A percentile compares a stretch with the other conserved stretches of the same genome.
These are phyloP conservation scores for Syzygium malaccense DNA, from an alignment of 441 rosid species.

Conservation along the genomic window DNA sequence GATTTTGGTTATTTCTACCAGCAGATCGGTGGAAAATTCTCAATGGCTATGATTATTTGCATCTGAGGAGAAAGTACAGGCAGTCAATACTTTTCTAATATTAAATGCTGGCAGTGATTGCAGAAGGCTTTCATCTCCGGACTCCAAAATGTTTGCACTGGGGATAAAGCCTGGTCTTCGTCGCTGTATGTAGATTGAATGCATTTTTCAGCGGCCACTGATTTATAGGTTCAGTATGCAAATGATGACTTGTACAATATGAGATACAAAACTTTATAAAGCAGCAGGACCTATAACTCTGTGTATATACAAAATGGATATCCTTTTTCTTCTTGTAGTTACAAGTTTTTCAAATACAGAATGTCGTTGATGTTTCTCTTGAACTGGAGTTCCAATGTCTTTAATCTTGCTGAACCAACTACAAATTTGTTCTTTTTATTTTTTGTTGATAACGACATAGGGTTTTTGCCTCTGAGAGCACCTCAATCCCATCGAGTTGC, in stretches of 20 bases:
- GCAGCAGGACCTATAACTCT: background rate
- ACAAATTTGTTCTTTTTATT: background rate
- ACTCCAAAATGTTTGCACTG: background rate
- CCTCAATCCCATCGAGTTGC: background rate
- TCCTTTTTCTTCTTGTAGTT: background rate
- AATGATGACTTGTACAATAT: background rate
- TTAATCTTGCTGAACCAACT: background rate
- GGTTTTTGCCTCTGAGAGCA: background rate
- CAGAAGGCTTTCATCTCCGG: background rate
- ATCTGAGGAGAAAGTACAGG: background rate
- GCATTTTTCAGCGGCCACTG: background rate
- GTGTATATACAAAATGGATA: background rate
- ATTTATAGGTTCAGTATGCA: background rate
- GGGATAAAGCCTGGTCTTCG: background rate
- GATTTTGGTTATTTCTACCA: background rate
- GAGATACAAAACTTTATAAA: background rate
- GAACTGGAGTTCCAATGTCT: background rate
- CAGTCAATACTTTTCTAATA: background rate
- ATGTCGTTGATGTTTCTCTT: background rate
- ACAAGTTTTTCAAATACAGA: background rate
- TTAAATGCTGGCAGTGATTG: background rate
- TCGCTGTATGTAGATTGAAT: background rate
- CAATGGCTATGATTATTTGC: background rate
- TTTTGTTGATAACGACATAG: background rate
- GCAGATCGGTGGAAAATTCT: background rate